Evolutionary conservation across 176 grass and related monocot genomes (phyloP), one percentile per base, ranked within the genome.

Genomic region (Chloris gayana): DNA sequence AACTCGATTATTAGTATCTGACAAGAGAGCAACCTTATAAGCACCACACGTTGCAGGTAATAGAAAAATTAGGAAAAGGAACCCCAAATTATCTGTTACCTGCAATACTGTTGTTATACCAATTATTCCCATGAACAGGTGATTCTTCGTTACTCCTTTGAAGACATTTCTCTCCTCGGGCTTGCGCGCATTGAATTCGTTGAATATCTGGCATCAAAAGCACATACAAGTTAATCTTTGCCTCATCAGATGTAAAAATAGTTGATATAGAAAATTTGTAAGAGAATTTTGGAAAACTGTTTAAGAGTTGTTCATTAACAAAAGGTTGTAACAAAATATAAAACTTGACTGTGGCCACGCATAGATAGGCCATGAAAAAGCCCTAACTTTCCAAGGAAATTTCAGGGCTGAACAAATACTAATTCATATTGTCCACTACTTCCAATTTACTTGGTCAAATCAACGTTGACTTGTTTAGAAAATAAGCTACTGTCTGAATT

Each of bases 141-240:
- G 76, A 72, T 92, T 97, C 44, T 87, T 90, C 30, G 94, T 94
- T 24, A 94, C 83, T 39, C 94, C 94, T 83, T 73, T 80, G 81
- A 97, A 94, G 58, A 97, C 85, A 80, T 97, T 94, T 53, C 14
- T 90, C 75, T 97, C 89, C 76, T 97, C 91, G 0, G 94, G 94
- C 50, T 97, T 97, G 41, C 94, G 89, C 0, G 91, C 94, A 85
- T 97, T 97, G 46, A 97, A 94, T 85, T 97, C 94, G 0, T 97
- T 97, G 76, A 97, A 94, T 60, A 97, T 88, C 94, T 97, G 79
- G 76, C n/a, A 86, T 54, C 35, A 47, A 80, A 46, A n/a, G 62
- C 41, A 69, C 59, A 72, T 59, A 32, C 69, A 54, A 38, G 21
- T 33, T 49, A 82, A 33, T 3, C 21, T 24, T 60, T 60, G 29